phyloP scores from a whole-genome alignment of 257 asterid species.

The Euphrasia confusa region DNA sequence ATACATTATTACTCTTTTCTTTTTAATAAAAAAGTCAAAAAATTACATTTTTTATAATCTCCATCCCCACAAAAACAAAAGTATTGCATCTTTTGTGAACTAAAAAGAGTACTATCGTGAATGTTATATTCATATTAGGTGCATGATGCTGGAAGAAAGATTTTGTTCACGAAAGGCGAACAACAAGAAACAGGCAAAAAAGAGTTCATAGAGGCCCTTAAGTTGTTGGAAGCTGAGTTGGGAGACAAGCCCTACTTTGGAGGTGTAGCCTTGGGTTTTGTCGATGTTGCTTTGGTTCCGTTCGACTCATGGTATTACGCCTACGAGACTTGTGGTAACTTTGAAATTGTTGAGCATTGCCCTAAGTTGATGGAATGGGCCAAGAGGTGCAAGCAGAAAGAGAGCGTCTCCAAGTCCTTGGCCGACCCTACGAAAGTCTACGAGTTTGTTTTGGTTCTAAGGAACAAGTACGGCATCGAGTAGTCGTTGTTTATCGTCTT shows the following conservation, averaged over 20 bases:
- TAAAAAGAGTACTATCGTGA: too few species aligned
- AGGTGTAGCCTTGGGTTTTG: slow-evolving; percentile 34
- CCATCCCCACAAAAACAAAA: too few species aligned
- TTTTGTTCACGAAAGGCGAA: slow-evolving; percentile 36
- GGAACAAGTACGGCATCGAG: slow-evolving; percentile 24
- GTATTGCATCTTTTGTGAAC: too few species aligned
- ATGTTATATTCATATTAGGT: slow-evolving; percentile 13
- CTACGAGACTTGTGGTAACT: slow-evolving; percentile 31
- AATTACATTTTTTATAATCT: too few species aligned
- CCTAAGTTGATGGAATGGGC: slow-evolving; percentile 36
- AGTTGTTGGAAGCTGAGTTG: slow-evolving; percentile 33
- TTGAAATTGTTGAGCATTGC: slow-evolving; percentile 26
- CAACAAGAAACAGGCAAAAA: slow-evolving; percentile 29
- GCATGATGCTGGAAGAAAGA: slow-evolving; percentile 20
- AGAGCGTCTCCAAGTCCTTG: slow-evolving; percentile 34
- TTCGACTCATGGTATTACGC: slow-evolving; percentile 31
- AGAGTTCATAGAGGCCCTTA: slow-evolving; percentile 23
- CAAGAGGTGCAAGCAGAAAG: slow-evolving; percentile 36
- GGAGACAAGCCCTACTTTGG: slow-evolving; percentile 49
- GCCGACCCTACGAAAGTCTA: slow-evolving; percentile 28
- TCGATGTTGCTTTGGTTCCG: slow-evolving; percentile 33
- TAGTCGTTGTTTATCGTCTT: background rate
- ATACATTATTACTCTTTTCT: too few species aligned
- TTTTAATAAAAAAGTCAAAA: too few species aligned
- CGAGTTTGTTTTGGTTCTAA: slow-evolving; percentile 24